Percentiles rank a stretch among this genome's conserved stretches.
phyloP scores from a whole-genome alignment of 2,329 filamentous ascomycete genomes.

The Cladosporium colombiae region DNA sequence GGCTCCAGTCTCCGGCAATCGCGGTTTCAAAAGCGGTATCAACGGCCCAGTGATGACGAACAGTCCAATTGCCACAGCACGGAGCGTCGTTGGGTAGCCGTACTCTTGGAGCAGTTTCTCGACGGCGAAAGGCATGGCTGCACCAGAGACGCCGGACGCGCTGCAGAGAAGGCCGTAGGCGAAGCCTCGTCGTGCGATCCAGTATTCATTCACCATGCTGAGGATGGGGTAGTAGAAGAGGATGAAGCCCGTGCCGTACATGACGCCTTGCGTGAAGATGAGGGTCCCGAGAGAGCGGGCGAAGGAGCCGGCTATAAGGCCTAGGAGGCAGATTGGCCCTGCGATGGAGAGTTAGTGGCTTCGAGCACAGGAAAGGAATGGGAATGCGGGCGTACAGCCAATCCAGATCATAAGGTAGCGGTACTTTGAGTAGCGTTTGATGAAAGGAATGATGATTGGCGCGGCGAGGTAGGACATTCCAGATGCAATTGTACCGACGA shows the following conservation, averaged over 20 bases:
- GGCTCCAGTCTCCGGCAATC: slow-evolving; percentile 31
- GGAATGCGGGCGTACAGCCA: slow-evolving; percentile 26
- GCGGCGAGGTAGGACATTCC: slow-evolving; percentile 57
- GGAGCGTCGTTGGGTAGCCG: slow-evolving; percentile 31
- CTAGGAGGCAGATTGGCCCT: slow-evolving; percentile 30
- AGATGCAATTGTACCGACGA: slow-evolving; percentile 65
- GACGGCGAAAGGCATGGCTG: slow-evolving; percentile 29
- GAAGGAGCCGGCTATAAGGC: slow-evolving; percentile 42
- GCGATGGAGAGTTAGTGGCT: neutral
- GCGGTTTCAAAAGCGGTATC: slow-evolving; percentile 37
- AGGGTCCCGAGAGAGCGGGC: slow-evolving; percentile 55
- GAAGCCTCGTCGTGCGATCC: slow-evolving; percentile 30
- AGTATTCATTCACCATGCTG: slow-evolving; percentile 36
- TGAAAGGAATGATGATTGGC: slow-evolving; percentile 52
- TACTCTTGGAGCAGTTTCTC: slow-evolving; percentile 27
- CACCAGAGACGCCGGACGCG: slow-evolving; percentile 30
- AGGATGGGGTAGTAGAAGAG: slow-evolving; percentile 33
- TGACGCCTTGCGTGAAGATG: slow-evolving; percentile 61
- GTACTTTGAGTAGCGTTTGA: slow-evolving; percentile 43
- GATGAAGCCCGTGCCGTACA: slow-evolving; percentile 62
- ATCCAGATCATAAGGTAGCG: slow-evolving; percentile 51
- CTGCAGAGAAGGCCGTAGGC: slow-evolving; percentile 32
- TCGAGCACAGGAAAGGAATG: neutral
- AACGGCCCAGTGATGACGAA: slow-evolving; percentile 37
- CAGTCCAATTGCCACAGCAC: slow-evolving; percentile 27